Base-by-base conservation (phyloP, 352 stramenopile genomes). In the Elongisporangium prolatum region DNA sequence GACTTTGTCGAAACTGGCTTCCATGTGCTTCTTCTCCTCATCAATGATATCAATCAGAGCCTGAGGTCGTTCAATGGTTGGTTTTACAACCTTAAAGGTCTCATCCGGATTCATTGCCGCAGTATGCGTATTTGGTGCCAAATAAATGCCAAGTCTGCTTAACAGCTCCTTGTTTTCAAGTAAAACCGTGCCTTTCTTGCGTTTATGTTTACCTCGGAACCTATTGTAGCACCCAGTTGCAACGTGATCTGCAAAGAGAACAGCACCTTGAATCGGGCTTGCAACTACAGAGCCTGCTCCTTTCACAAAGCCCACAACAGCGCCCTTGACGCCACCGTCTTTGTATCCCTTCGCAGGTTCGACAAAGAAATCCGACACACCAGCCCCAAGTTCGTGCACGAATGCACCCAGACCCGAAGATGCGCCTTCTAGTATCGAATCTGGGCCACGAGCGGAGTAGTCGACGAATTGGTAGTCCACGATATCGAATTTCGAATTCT, bases 171-270 rank as follows among this genome's bases (percentile, higher is more conserved):
- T 78, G 61, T 77, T 76, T 9, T 82, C 72, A 0, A 68, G 63
- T 54, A 87, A 75, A 11, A 85, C 65, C 9, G 63, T 73, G 3
- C 72, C 75, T 24, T 72, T 75, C 56, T 77, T 88, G 48, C 67
- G 75, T 16, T 81, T 64, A 11, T 82, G 69, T 20, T 68, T 55
- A 16, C 52, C 61, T 5, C 71, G 78, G 40, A 70, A 60, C 11
- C 77, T 65, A 56, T 92, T 92, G 60, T 87, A 80, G 13, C 68
- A 64, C 16, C 82, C 80, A n/a, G 77, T 87, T 7, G 67, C 80
- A 22, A 92, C 59, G 50, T 87, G 77, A 47, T 89, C 78, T 3
- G 80, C 78, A 63, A 92, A 86, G 11, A 88, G 59, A 1, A 74
- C 74, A 0, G 71, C 80, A 3, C 82, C 82, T 21, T 85, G 61